A percentile compares a stretch with the other conserved stretches of the same genome.
phyloP scores from a whole-genome alignment of 306 rosid species.

The Prunus armeniaca region DNA sequence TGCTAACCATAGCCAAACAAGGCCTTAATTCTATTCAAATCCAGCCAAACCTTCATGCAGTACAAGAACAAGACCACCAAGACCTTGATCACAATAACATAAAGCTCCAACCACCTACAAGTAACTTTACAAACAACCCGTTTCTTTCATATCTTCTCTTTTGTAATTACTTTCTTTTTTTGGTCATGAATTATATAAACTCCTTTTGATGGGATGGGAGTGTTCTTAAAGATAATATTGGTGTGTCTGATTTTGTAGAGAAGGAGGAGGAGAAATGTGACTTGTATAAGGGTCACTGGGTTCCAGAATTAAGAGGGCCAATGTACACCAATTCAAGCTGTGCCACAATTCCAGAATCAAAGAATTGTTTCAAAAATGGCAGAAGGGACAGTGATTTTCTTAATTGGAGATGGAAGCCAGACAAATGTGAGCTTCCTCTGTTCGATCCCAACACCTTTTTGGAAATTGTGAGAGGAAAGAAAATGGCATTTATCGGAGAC shows the following conservation, averaged over 20 bases:
- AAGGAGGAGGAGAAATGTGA: conserved; percentile 48
- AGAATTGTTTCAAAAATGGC: conserved; percentile 80
- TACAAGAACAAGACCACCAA: conserved; percentile 16
- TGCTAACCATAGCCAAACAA: conserved; percentile 24
- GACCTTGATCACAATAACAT: conserved; percentile 19
- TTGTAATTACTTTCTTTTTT: too few species aligned
- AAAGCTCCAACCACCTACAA: conserved; percentile 27
- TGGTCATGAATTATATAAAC: too few species aligned
- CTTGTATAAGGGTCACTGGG: conserved; percentile 71
- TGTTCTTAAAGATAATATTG: background rate
- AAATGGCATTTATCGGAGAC: conserved; percentile 80
- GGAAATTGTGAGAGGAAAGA: conserved; percentile 59
- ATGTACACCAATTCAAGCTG: conserved; percentile 78
- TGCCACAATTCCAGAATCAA: conserved; percentile 60
- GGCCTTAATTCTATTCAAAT: conserved; percentile 24
- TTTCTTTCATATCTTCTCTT: background rate
- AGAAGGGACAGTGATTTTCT: conserved; percentile 63
- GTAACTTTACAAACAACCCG: conserved; percentile 28
- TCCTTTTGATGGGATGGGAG: too few species aligned
- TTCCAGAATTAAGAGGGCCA: conserved; percentile 29
- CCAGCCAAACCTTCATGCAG: conserved; percentile 1
- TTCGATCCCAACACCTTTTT: conserved; percentile 57
- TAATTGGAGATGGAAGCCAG: conserved; percentile 93
- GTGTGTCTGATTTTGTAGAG: conserved; percentile 24
- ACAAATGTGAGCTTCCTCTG: conserved; percentile 57